Conservation (phyloP, 352 stramenopile genomes). For the Phytophthora melonis region DNA sequence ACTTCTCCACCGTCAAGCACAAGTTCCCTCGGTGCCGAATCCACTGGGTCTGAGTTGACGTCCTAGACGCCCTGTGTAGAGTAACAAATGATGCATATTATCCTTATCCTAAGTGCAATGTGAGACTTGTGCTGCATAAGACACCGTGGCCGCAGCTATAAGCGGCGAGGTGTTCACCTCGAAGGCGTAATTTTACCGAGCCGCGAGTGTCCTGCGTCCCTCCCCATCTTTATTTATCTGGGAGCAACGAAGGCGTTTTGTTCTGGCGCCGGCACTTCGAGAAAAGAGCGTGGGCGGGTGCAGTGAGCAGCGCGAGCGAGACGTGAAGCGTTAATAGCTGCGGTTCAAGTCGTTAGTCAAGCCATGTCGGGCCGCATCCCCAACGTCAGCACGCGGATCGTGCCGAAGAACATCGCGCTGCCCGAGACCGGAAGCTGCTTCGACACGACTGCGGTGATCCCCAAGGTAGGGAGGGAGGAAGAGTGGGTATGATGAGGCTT, state of each 20-base stretch:
- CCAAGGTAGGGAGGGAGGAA: constrained; percentile 47
- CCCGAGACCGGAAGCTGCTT: constrained; percentile 96
- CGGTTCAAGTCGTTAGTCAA: background rate
- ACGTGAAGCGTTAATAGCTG: background rate
- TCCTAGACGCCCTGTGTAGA: constrained; percentile 25
- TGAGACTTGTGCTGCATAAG: constrained; percentile 16
- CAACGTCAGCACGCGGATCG: constrained; percentile 86
- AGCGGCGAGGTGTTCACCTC: constrained; percentile 10
- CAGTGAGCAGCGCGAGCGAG: background rate
- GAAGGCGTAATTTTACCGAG: constrained; percentile 22
- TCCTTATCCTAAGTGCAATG: constrained; percentile 15
- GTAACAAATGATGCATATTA: constrained; percentile 18
- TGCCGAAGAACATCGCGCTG: constrained; percentile 77
- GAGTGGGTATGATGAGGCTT: background rate
- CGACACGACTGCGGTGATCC: constrained; percentile 85
- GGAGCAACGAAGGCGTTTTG: constrained; percentile 22
- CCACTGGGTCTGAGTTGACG: constrained; percentile 63
- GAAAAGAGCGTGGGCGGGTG: constrained; percentile 42
- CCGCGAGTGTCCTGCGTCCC: background rate
- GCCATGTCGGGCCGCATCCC: constrained; percentile 75
- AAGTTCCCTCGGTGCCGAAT: constrained; percentile 73
- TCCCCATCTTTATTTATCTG: constrained; percentile 41
- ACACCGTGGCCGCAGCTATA: constrained; percentile 12
- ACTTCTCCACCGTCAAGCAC: constrained; percentile 71
- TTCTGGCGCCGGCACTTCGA: constrained; percentile 40